phyloP scores from a whole-genome alignment of 805 yeast genomes.

The Scheffersomyces coipomensis region DNA sequence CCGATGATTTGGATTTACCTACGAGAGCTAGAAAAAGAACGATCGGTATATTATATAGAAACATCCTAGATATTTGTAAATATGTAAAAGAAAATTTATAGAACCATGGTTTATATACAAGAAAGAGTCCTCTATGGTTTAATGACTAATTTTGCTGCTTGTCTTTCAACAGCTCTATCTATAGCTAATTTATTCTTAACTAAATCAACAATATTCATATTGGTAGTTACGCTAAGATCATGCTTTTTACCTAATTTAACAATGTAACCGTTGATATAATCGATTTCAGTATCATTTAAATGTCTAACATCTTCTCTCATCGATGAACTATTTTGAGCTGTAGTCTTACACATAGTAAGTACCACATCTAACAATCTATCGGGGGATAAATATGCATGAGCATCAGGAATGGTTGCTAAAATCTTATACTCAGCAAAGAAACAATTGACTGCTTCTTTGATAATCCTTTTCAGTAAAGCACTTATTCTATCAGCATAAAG shows the following conservation, averaged over 20 bases:
- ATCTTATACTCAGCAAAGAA: slow-evolving; percentile 29
- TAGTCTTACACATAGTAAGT: slow-evolving; percentile 24
- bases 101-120: slow-evolving; percentile 1
- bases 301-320: slow-evolving; percentile 67
- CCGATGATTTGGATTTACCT: slow-evolving; percentile 12
- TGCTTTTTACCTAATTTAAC: slow-evolving; percentile 51
- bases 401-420: slow-evolving; percentile 27
- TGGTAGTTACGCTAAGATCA: slow-evolving; percentile 44
- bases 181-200: slow-evolving; percentile 39
- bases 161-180: slow-evolving; percentile 24
- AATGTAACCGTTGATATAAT: slow-evolving; percentile 80
- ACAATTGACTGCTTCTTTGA: slow-evolving; percentile 45
- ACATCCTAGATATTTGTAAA: slow-evolving; percentile 23
- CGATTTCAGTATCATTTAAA: slow-evolving; percentile 69
- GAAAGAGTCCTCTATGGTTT: slow-evolving; percentile 1
- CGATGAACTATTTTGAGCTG: slow-evolving; percentile 62
- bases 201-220: slow-evolving; percentile 44
- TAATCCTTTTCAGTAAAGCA: slow-evolving; percentile 37
- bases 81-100: slow-evolving; percentile 6
- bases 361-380: slow-evolving; percentile 34
- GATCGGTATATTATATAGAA: slow-evolving; percentile 23
- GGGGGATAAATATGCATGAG: slow-evolving; percentile 25
- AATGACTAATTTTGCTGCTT: slow-evolving; percentile 5
- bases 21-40: slow-evolving; percentile 15
- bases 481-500: slow-evolving; percentile 34